These are phyloP conservation scores for Hemisphaericaspora subhashii DNA, from an alignment of 1,139 yeast genomes.

Conservation along the genomic window DNA sequence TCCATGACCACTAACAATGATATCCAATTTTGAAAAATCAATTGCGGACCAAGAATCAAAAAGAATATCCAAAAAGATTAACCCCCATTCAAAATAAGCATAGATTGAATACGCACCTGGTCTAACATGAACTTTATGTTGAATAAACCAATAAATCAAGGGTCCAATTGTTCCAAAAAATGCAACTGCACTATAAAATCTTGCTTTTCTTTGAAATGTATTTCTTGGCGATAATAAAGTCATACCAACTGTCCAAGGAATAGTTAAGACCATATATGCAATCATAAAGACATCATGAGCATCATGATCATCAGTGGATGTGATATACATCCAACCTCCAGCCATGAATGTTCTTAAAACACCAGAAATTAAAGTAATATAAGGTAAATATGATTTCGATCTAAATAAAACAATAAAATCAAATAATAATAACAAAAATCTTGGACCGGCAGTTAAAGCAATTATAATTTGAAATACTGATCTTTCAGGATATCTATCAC, in stretches of 20 bases:
- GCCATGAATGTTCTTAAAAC: slow-evolving; percentile 84
- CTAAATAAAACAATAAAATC: slow-evolving; percentile 49
- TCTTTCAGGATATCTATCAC: slow-evolving; percentile 94
- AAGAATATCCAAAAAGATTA: slow-evolving; percentile 76
- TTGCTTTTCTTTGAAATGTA: slow-evolving; percentile 44
- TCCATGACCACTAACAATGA: slow-evolving; percentile 33
- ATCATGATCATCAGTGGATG: slow-evolving; percentile 96
- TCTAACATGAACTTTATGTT: slow-evolving; percentile 82
- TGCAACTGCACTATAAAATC: slow-evolving; percentile 53
- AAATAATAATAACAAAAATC: slow-evolving; percentile 70
- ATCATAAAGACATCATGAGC: slow-evolving; percentile 96
- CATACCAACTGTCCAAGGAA: slow-evolving; percentile 84
- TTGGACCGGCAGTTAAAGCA: slow-evolving; percentile 81
- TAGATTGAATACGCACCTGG: slow-evolving; percentile 96
- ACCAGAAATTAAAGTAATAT: slow-evolving; percentile 55
- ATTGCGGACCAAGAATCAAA: slow-evolving; percentile 78
- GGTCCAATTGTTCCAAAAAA: slow-evolving; percentile 79
- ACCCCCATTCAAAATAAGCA: slow-evolving; percentile 93
- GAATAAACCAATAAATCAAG: slow-evolving; percentile 83
- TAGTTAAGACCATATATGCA: slow-evolving; percentile 77
- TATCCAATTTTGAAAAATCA: slow-evolving; percentile 63
- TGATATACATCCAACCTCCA: slow-evolving; percentile 98
- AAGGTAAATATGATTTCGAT: slow-evolving; percentile 43
- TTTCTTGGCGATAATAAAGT: slow-evolving; percentile 53
- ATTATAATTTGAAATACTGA: slow-evolving; percentile 84